phyloP scores from a whole-genome alignment of 805 yeast genomes.

The Ogataea parapolymorpha region DNA sequence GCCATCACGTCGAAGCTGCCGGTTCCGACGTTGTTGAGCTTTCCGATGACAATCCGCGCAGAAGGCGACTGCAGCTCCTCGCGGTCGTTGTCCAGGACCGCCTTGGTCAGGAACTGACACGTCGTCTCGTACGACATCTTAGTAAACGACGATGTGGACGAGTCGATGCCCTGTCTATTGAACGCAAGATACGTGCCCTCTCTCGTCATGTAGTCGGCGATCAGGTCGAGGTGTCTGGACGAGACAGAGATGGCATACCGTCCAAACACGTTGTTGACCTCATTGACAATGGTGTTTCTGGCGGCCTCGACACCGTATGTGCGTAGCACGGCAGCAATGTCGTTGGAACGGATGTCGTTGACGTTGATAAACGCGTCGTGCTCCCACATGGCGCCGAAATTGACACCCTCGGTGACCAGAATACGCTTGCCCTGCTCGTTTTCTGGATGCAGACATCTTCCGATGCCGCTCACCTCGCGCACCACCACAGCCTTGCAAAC shows the following conservation, averaged over 20 bases:
- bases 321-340: constrained; percentile 81
- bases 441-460: constrained; percentile 85
- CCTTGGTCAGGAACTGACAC: constrained; percentile 93
- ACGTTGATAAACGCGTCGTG: constrained; percentile 91
- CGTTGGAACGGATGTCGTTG: constrained; percentile 86
- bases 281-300: constrained; percentile 93
- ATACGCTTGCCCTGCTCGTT: constrained; percentile 69
- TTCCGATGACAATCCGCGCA: constrained; percentile 90
- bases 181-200: constrained; percentile 96
- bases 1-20: constrained; percentile 86
- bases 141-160: constrained; percentile 92
- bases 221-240: constrained; percentile 88
- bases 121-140: constrained; percentile 99
- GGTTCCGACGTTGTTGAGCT: constrained; percentile 88
- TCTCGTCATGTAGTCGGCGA: constrained; percentile 99
- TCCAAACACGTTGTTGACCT: constrained; percentile 91
- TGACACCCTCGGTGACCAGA: constrained; percentile 96
- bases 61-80: constrained; percentile 90
- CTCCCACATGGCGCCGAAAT: constrained; percentile 97
- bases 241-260: constrained; percentile 94
- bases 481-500: constrained; percentile 88
- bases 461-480: constrained; percentile 86
- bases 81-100: constrained; percentile 86
- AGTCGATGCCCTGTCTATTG: constrained; percentile 97
- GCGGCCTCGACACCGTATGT: constrained; percentile 99